These are phyloP conservation scores for Bipolaris cookei DNA, from an alignment of 2,329 filamentous ascomycete genomes.

Conservation along the genomic window DNA sequence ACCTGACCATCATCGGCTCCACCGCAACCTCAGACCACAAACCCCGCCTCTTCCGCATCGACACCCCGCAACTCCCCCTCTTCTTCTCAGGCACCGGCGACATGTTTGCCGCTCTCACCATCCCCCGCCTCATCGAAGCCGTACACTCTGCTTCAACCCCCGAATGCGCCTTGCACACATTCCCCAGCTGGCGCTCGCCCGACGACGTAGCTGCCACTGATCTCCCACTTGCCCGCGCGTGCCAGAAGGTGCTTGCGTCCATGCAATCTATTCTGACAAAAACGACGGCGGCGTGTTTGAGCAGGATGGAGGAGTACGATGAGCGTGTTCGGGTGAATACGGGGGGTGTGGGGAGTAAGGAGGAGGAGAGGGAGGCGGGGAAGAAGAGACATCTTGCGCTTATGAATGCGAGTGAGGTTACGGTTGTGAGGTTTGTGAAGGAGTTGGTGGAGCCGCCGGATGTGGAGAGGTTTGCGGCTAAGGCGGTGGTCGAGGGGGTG, in stretches of 20 bases:
- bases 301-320: slow-evolving; percentile 62
- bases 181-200: slow-evolving; percentile 74
- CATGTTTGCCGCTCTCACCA: slow-evolving; percentile 94
- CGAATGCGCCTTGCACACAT: slow-evolving; percentile 55
- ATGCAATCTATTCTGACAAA: slow-evolving; percentile 85
- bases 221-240: slow-evolving; percentile 81
- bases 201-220: slow-evolving; percentile 73
- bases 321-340: slow-evolving; percentile 52
- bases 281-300: slow-evolving; percentile 70
- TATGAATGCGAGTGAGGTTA: slow-evolving; percentile 88
- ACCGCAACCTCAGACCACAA: slow-evolving; percentile 68
- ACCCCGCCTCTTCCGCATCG: slow-evolving; percentile 85
- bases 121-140: slow-evolving; percentile 86
- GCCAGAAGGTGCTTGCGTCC: slow-evolving; percentile 85
- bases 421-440: slow-evolving; percentile 75
- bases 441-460: slow-evolving; percentile 73
- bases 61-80: slow-evolving; percentile 85
- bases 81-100: slow-evolving; percentile 97
- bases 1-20: slow-evolving; percentile 77
- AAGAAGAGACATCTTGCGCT: slow-evolving; percentile 70
- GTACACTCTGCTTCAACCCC: slow-evolving; percentile 57
- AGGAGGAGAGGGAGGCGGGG: slow-evolving; percentile 54
- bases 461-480: slow-evolving; percentile 65
- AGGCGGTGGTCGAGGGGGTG: slow-evolving; percentile 39
- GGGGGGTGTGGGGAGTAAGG: slow-evolving; percentile 53